Base-by-base conservation (phyloP, 2,329 filamentous ascomycete species). In the Neophaeococcomyces mojaviensis region DNA sequence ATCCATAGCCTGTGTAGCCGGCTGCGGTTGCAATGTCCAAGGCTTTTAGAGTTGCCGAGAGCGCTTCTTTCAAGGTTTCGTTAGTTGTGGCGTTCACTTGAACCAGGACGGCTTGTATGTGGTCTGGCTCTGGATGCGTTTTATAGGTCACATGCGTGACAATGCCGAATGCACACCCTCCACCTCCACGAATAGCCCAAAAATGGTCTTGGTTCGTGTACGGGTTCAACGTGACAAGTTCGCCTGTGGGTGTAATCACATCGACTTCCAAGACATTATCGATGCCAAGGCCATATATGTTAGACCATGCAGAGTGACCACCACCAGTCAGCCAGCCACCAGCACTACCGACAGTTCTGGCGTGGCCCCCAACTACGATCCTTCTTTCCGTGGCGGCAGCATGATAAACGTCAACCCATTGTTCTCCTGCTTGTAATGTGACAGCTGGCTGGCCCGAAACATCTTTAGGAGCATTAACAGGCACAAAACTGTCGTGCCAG, bases 1-100 rank as follows among this genome's bases (percentile, higher is more conserved):
- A 51, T 3, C 48, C 59, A 37, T 63, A 63, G 3, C 60, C 59
- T 33, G 56, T 60, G 38, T 60, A 63, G 6, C 59, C 60, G 12
- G 51, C 52, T 24, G 60, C 55, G 1, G 59, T 59, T 35, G 62
- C 53, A 24, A 38, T 47, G 20, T 57, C 53, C 16, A 63, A 40
- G 1, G 50, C 53, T 36, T 53, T 49, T 13, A 62, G 48, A 6
- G 51, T 46, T 5, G 43, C 46, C n/a, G 50, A 36, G 13, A 60
- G 39, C 16, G 60, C 49, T 18, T 53, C 39, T n/a, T 59, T 50
- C 2, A 53, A 47, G 6, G 49, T 48, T 5, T 50, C 41, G 13
- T 52, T 46, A 18, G 40, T 47, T 6, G 58, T 63, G 22, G 51
- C 52, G 33, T 59, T 61, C 46, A 58, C 48, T 46, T 61, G 57